These are phyloP conservation scores for Chrysochromulina parva DNA, from an alignment of 78 protist genomes.

Conservation along the genomic window DNA sequence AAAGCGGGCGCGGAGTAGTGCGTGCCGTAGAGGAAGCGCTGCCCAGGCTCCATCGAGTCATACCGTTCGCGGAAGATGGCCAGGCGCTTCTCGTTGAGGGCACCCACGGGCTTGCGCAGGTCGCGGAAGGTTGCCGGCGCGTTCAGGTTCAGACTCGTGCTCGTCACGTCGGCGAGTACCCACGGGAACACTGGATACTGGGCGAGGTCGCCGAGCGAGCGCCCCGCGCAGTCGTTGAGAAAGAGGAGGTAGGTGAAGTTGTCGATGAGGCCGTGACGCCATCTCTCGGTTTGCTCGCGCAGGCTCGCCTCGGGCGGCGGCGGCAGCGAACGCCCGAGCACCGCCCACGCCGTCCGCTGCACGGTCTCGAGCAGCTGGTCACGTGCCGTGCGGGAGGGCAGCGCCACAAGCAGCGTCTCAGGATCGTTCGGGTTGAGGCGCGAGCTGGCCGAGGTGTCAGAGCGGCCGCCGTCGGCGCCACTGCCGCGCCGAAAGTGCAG, in stretches of 20 bases:
- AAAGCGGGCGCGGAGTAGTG: constrained; percentile 17
- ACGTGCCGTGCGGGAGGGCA: neutral
- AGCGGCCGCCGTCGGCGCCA: neutral
- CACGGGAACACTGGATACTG: constrained; percentile 89
- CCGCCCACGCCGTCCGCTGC: neutral
- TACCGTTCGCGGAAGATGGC: neutral
- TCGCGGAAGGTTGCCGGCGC: constrained; percentile 73
- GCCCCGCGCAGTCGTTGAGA: constrained; percentile 86
- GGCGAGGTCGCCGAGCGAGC: constrained; percentile 75
- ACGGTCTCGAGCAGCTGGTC: neutral
- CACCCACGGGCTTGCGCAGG: constrained; percentile 84
- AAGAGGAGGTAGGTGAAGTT: constrained; percentile 80
- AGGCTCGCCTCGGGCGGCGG: neutral
- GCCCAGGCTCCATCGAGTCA: neutral
- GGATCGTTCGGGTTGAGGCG: neutral
- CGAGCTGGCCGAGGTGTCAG: neutral
- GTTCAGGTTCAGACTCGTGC: constrained; percentile 63
- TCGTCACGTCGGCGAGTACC: constrained; percentile 49
- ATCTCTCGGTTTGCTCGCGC: neutral
- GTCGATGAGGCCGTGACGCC: neutral
- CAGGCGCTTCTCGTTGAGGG: constrained; percentile 42
- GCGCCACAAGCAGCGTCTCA: neutral
- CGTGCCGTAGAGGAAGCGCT: constrained; percentile 22
- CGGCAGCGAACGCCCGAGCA: neutral
- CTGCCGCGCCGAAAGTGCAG: neutral